Conservation (phyloP, 2,329 filamentous ascomycete genomes). For the Aureobasidium sp. region DNA sequence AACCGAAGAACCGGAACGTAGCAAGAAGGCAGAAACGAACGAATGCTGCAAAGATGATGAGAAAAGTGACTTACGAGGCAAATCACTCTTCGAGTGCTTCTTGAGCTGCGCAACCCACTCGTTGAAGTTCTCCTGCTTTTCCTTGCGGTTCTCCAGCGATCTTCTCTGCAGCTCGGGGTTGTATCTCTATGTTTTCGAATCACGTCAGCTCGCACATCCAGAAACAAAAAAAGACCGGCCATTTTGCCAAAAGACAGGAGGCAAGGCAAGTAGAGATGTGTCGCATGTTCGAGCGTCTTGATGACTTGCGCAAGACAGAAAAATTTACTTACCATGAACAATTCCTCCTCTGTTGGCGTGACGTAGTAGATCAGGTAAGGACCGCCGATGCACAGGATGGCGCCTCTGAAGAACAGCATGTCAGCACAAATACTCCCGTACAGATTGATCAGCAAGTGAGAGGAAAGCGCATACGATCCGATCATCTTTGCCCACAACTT, state of each 20-base stretch:
- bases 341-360: conserved; percentile 80
- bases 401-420: conserved; percentile 50
- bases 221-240: background rate
- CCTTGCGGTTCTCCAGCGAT: conserved; percentile 70
- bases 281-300: background rate
- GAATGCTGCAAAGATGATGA: background rate
- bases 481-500: conserved; percentile 61
- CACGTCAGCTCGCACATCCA: conserved; percentile 3
- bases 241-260: too few relatives aligned
- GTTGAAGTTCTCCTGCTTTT: conserved; percentile 79
- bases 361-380: conserved; percentile 76
- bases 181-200: conserved; percentile 53
- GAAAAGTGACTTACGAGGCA: conserved; percentile 61
- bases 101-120: conserved; percentile 79
- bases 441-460: background rate
- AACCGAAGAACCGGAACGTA: background rate
- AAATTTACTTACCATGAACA: conserved; percentile 54
- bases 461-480: conserved; percentile 49
- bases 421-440: conserved; percentile 6
- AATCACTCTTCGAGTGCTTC: conserved; percentile 83
- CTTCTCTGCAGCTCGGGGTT: conserved; percentile 90
- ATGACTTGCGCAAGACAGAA: background rate
- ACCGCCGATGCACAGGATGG: conserved; percentile 68
- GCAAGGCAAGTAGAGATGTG: too few relatives aligned
- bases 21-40: background rate